phyloP scores from a whole-genome alignment of 1,139 yeast genomes.

The Groenewaldozyma auringiensis region DNA sequence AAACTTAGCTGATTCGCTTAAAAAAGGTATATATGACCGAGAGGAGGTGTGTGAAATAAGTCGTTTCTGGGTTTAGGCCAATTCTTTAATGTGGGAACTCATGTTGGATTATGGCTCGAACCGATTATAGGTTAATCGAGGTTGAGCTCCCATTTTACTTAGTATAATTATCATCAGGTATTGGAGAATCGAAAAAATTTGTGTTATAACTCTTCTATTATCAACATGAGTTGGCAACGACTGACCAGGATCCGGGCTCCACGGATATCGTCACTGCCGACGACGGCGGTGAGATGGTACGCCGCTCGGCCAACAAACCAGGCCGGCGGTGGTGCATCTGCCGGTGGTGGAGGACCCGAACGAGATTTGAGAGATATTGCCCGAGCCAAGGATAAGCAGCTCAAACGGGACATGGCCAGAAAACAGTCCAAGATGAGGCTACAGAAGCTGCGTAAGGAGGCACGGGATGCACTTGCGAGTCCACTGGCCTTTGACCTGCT shows the following conservation, averaged over 20 bases:
- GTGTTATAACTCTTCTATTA: background rate
- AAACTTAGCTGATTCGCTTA: no score
- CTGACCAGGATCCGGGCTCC: background rate
- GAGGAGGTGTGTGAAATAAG: no score
- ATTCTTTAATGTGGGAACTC: no score
- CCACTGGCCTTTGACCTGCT: slow-evolving; percentile 69
- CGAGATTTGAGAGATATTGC: slow-evolving; percentile 17
- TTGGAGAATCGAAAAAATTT: background rate
- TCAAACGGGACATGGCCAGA: slow-evolving; percentile 19
- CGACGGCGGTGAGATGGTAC: background rate
- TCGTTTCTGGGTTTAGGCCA: no score
- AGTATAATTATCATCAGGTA: no score
- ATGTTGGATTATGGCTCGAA: no score
- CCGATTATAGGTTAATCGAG: no score
- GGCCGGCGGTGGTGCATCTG: background rate
- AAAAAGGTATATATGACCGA: no score
- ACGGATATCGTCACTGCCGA: background rate
- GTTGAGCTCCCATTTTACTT: no score
- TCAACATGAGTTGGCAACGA: background rate
- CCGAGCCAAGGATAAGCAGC: slow-evolving; percentile 9
- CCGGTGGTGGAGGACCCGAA: slow-evolving; percentile 12
- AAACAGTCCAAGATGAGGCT: slow-evolving; percentile 15
- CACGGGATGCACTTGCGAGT: slow-evolving; percentile 18
- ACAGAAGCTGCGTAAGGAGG: slow-evolving; percentile 18
- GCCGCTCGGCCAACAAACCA: slow-evolving; percentile 1